Evolutionary conservation across 2,329 filamentous ascomycete genomes (phyloP).

Genomic region (Pleochaeta shiraiana): DNA sequence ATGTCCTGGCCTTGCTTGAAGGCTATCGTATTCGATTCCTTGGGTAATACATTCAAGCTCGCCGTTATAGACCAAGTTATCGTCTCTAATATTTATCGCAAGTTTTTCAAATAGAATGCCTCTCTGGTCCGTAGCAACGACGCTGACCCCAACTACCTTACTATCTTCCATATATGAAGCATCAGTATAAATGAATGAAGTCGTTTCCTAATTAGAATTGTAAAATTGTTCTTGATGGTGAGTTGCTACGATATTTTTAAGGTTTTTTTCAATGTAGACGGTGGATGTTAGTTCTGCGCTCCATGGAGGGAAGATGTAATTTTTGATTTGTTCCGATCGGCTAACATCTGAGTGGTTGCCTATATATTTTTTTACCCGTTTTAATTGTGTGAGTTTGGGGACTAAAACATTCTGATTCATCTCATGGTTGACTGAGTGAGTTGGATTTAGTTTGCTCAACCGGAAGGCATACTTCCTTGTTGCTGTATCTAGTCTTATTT

Average conservation of each 20-base stretch:
- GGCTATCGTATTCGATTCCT: not conserved
- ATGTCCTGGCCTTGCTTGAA: not conserved
- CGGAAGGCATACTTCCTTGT: not conserved
- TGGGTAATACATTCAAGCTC: not conserved
- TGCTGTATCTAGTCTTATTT: not conserved
- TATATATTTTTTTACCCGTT: not conserved
- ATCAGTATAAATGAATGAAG: conserved; percentile 3
- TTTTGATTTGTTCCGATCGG: not conserved
- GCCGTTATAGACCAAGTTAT: too few species aligned
- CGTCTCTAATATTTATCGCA: not conserved
- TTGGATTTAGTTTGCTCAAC: not conserved
- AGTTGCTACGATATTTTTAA: too few species aligned
- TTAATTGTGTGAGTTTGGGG: not conserved
- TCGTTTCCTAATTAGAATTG: not conserved
- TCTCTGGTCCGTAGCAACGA: not conserved
- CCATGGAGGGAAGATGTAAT: not conserved
- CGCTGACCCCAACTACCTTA: not conserved
- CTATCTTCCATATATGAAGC: not conserved
- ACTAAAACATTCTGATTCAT: not conserved
- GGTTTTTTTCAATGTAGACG: too few species aligned
- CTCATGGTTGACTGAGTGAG: not conserved
- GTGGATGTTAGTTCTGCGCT: not conserved
- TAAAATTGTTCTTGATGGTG: too few species aligned
- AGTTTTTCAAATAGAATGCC: not conserved
- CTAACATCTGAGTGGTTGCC: not conserved